A percentile compares a stretch with the other conserved stretches of the same genome.
phyloP scores from a whole-genome alignment of 148 eudicot species.

The Pharnaceum exiguum region DNA sequence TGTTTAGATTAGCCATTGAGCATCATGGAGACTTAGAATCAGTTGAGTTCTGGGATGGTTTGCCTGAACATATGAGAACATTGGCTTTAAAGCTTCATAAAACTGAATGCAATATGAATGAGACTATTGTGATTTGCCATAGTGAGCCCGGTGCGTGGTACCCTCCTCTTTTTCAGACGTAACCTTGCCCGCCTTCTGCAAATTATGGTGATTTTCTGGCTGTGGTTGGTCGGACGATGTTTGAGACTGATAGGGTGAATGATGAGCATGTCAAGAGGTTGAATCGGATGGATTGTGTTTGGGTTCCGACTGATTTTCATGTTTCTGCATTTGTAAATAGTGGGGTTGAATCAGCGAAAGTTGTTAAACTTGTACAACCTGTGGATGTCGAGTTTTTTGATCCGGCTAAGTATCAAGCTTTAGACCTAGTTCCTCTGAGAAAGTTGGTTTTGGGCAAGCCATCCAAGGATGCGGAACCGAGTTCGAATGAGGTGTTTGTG shows the following conservation, averaged over 20 bases:
- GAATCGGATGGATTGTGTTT: slow-evolving; percentile 17
- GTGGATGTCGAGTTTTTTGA: slow-evolving; percentile 19
- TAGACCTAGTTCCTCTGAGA: slow-evolving; percentile 17
- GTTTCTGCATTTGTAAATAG: slow-evolving; percentile 40
- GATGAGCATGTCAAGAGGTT: slow-evolving; percentile 35
- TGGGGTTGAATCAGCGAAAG: slow-evolving; percentile 54
- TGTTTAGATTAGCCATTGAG: slow-evolving; percentile 42
- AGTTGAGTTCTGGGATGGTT: slow-evolving; percentile 62
- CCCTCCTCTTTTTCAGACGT: slow-evolving; percentile 55
- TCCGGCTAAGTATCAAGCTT: slow-evolving; percentile 38
- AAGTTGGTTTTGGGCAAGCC: slow-evolving; percentile 16
- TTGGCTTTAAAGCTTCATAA: slow-evolving; percentile 41
- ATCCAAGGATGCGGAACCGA: slow-evolving; percentile 7
- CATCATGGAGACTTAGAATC: slow-evolving; percentile 59
- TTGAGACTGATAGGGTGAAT: slow-evolving; percentile 67
- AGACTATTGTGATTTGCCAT: slow-evolving; percentile 59
- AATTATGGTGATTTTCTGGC: slow-evolving; percentile 31
- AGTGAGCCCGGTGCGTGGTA: slow-evolving; percentile 87
- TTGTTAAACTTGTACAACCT: slow-evolving; percentile 30
- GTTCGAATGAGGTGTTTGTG: slow-evolving; percentile 26
- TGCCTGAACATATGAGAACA: slow-evolving; percentile 33
- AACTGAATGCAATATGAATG: slow-evolving; percentile 36
- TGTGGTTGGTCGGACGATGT: slow-evolving; percentile 70
- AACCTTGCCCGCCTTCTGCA: slow-evolving; percentile 49
- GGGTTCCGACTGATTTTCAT: slow-evolving; percentile 36